phyloP scores from a whole-genome alignment of 208 protist genomes.

The Sergeia podlipaevii region DNA sequence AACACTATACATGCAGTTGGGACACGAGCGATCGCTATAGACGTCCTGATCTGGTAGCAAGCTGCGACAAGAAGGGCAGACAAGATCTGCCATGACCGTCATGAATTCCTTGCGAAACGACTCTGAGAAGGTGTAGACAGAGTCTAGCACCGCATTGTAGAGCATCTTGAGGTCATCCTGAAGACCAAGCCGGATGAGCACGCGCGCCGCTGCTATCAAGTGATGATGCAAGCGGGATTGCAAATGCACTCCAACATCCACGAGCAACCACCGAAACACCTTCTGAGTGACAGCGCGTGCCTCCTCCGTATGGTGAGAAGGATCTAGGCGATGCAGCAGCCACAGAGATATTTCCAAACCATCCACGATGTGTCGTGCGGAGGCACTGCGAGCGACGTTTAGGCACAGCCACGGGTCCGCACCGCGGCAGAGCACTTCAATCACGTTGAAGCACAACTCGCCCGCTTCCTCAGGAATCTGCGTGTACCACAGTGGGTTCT shows the following conservation, averaged over 20 bases:
- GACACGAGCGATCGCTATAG: slow-evolving; percentile 58
- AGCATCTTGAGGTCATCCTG: slow-evolving; percentile 65
- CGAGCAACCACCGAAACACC: slow-evolving; percentile 79
- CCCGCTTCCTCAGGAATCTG: slow-evolving; percentile 49
- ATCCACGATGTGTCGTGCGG: slow-evolving; percentile 65
- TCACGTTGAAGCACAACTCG: slow-evolving; percentile 55
- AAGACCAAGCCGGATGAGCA: slow-evolving; percentile 61
- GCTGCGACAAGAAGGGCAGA: slow-evolving; percentile 63
- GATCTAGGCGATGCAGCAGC: slow-evolving; percentile 72
- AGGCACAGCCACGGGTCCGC: slow-evolving; percentile 78
- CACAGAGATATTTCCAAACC: slow-evolving; percentile 80
- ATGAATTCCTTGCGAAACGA: slow-evolving; percentile 67
- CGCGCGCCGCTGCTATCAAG: slow-evolving; percentile 61
- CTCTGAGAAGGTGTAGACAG: slow-evolving; percentile 57
- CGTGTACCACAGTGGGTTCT: slow-evolving; percentile 58
- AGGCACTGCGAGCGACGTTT: slow-evolving; percentile 60
- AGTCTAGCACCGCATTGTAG: slow-evolving; percentile 82
- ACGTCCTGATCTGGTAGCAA: slow-evolving; percentile 58
- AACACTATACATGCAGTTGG: slow-evolving; percentile 60
- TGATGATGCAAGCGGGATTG: slow-evolving; percentile 64
- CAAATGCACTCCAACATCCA: slow-evolving; percentile 79
- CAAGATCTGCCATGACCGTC: slow-evolving; percentile 63
- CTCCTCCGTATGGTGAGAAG: slow-evolving; percentile 68
- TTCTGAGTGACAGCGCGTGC: slow-evolving; percentile 57
- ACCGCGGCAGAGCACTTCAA: slow-evolving; percentile 68